Evolutionary conservation across 305 asterid species (phyloP).

Genomic region (Fraxinus sp.): DNA sequence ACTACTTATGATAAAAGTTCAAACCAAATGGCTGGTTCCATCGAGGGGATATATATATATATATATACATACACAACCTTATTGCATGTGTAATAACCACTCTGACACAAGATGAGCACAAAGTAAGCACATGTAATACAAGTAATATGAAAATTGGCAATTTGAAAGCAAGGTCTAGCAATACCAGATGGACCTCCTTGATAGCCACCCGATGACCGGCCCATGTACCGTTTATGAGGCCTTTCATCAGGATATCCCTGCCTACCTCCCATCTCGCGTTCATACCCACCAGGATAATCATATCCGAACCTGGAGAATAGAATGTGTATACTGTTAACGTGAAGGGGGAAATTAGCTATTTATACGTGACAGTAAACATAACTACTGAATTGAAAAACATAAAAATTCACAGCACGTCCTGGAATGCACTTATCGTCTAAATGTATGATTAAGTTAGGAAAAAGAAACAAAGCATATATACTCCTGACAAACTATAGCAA

Average conservation of each 20-base stretch:
- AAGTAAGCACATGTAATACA: no score
- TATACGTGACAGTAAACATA: constrained; percentile 5
- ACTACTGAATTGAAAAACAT: neutral
- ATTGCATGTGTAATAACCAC: no score
- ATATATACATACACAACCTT: no score
- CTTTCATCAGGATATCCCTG: constrained; percentile 83
- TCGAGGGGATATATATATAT: no score
- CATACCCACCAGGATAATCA: constrained; percentile 77
- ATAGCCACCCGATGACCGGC: constrained; percentile 72
- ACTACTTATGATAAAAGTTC: neutral
- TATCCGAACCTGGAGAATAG: constrained; percentile 62
- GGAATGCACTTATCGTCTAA: neutral
- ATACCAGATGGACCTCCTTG: constrained; percentile 57
- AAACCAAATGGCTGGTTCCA: no score
- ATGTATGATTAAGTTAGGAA: neutral
- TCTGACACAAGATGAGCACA: no score
- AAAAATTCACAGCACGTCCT: neutral
- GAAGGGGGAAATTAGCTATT: neutral
- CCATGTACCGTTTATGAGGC: constrained; percentile 73
- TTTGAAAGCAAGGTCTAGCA: constrained; percentile 10
- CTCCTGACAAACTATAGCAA: neutral
- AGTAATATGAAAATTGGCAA: neutral
- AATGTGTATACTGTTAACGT: neutral
- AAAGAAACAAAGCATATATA: neutral
- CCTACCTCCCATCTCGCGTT: constrained; percentile 84